These are phyloP conservation scores for Colletotrichum tofieldiae DNA, from an alignment of 2,329 filamentous ascomycete genomes.

Conservation along the genomic window DNA sequence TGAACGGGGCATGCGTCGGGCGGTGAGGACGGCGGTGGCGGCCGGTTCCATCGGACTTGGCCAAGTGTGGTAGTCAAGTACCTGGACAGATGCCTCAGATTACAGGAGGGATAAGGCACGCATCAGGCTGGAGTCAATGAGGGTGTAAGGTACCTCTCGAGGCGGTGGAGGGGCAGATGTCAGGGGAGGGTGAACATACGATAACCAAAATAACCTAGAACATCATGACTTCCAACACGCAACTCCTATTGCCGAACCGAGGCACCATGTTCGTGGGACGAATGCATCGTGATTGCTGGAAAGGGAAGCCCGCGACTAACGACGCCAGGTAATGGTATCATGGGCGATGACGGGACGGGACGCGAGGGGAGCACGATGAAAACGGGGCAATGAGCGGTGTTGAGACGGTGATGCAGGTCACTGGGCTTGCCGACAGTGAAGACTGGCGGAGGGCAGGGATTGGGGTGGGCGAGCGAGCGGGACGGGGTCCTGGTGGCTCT, in stretches of 20 bases:
- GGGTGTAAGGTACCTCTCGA: slow-evolving; percentile 16
- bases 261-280: slow-evolving; percentile 9
- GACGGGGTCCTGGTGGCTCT: slow-evolving; percentile 26
- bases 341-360: slow-evolving; percentile 37
- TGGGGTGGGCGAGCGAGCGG: slow-evolving; percentile 14
- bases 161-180: slow-evolving; percentile 35
- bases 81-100: slow-evolving; percentile 30
- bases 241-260: slow-evolving; percentile 30
- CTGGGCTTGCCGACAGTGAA: slow-evolving; percentile 40
- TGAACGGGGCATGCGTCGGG: slow-evolving; percentile 39
- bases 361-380: slow-evolving; percentile 24
- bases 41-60: slow-evolving; percentile 40
- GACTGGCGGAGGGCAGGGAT: slow-evolving; percentile 37
- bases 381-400: slow-evolving; percentile 40
- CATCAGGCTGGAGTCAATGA: slow-evolving; percentile 28
- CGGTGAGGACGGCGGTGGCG: slow-evolving; percentile 41
- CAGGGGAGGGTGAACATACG: slow-evolving; percentile 31
- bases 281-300: slow-evolving; percentile 26
- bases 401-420: slow-evolving; percentile 43
- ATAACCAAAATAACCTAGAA: slow-evolving; percentile 41
- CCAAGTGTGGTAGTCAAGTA: slow-evolving; percentile 32
- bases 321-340: slow-evolving; percentile 15
- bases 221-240: slow-evolving; percentile 34
- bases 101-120: slow-evolving; percentile 36
- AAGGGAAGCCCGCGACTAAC: slow-evolving; percentile 20